Conservation (phyloP, 2,329 filamentous ascomycete species). For the Stagonosporopsis chrysanthemi region DNA sequence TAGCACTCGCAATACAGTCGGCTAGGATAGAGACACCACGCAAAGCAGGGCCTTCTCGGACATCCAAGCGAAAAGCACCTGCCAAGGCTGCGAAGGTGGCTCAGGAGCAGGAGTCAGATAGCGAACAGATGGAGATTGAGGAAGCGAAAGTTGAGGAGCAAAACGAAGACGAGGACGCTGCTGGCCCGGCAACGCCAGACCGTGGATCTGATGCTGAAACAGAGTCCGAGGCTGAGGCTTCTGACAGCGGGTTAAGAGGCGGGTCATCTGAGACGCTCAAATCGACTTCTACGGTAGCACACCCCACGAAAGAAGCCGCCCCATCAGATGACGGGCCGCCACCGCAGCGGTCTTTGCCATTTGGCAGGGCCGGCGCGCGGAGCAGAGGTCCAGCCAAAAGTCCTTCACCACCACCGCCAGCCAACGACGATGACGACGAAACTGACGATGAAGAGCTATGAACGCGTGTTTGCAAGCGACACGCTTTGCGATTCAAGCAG, state of each 20-base stretch:
- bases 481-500: not conserved
- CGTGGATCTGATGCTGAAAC: constrained; percentile 46
- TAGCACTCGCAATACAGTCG: constrained; percentile 41
- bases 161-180: constrained; percentile 33
- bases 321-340: constrained; percentile 31
- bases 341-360: constrained; percentile 48
- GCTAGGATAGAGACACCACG: constrained; percentile 35
- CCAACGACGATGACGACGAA: constrained; percentile 40
- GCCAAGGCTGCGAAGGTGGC: constrained; percentile 27
- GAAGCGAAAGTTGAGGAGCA: constrained; percentile 37
- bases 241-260: constrained; percentile 13
- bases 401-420: constrained; percentile 17
- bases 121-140: constrained; percentile 46
- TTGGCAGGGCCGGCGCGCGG: constrained; percentile 35
- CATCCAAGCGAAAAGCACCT: constrained; percentile 47
- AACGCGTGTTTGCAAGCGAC: not conserved
- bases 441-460: constrained; percentile 50
- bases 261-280: constrained; percentile 30
- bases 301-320: constrained; percentile 23
- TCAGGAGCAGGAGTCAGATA: constrained; percentile 36
- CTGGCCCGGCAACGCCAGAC: constrained; percentile 43
- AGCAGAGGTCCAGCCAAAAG: constrained; percentile 25
- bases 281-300: constrained; percentile 28
- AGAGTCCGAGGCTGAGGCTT: constrained; percentile 41
- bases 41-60: constrained; percentile 44